phyloP scores from a whole-genome alignment of 2,329 filamentous ascomycete species.

The Diplodia scrobiculata region DNA sequence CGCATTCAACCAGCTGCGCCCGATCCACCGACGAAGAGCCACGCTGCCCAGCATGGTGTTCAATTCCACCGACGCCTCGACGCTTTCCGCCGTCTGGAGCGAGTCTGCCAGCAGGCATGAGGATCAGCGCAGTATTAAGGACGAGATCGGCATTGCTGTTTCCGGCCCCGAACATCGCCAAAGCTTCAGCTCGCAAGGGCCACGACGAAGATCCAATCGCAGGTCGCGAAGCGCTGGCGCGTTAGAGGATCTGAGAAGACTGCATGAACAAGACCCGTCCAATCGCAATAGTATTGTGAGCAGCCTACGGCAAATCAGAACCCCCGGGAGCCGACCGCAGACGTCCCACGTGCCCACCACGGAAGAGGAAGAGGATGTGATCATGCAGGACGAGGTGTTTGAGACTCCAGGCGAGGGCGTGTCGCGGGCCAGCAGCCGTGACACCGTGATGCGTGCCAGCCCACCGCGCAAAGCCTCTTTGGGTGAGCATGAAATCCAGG shows the following conservation, averaged over 20 bases:
- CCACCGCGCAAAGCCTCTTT: background rate
- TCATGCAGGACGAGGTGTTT: constrained; percentile 13
- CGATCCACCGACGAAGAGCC: constrained; percentile 39
- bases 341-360: constrained; percentile 16
- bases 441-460: constrained; percentile 6
- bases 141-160: constrained; percentile 43
- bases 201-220: constrained; percentile 37
- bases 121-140: constrained; percentile 36
- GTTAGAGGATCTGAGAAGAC: constrained; percentile 40
- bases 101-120: constrained; percentile 38
- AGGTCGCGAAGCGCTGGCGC: constrained; percentile 44
- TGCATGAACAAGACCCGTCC: constrained; percentile 33
- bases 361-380: constrained; percentile 35
- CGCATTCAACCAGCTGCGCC: constrained; percentile 37
- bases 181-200: constrained; percentile 18
- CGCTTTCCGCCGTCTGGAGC: constrained; percentile 35
- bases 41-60: constrained; percentile 41
- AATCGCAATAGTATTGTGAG: constrained; percentile 43
- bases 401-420: constrained; percentile 10
- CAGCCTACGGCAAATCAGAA: constrained; percentile 38
- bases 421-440: constrained; percentile 5
- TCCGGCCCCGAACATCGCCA: constrained; percentile 37
- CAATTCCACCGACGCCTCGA: constrained; percentile 36
- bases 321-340: constrained; percentile 5
- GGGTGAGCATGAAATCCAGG: constrained; percentile 35